Evolutionary conservation across 305 asterid species (phyloP), one percentile per base, ranked within the genome.

Genomic region (Euphrasia arctica): DNA sequence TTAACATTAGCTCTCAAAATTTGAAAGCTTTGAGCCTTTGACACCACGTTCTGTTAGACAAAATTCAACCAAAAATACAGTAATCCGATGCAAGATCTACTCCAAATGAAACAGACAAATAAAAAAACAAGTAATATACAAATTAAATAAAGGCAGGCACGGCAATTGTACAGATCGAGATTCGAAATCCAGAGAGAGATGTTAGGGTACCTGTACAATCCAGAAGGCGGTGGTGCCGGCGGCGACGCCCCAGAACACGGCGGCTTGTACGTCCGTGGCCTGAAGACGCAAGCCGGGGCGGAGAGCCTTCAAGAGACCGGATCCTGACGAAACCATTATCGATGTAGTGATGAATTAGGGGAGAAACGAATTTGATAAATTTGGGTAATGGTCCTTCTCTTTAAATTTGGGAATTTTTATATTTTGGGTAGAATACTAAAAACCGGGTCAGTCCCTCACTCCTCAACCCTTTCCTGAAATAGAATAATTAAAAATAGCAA

Each of bases 191-290:
- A 2, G 18, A n/a, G 43, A 43, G 56, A 51, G 48, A 49, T 7
- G 25, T 8, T 1, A 9, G 10, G 52, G 31, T 22, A 90, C 97
- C 93, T 90, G 97, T 62, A 90, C 68, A 12, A 90, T 66, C 71
- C 75, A 88, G 68, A 90, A 52, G 60, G 88, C 97, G 45, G 75
- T 45, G 54, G 91, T 57, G 55, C 79, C 77, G 70, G 91, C 91
- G 60, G 93, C 83, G 70, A 83, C 86, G 58, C 96, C 96, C 96
- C 97, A 90, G 32, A 70, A 70, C 60, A 76, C 85, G 75, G 82
- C 88, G 43, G 97, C 88, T 80, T 85, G 85, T 6, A 84, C 25
- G 52, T 88, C 79, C 27, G 81, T 71, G 32, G 78, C 28, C 59
- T 79, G 89, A 10, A 70, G 71, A 13, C 89, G 82, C 34, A 3